These are phyloP conservation scores for Chrysoporthe cubensis DNA, from an alignment of 2,329 filamentous ascomycete species.

Conservation along the genomic window DNA sequence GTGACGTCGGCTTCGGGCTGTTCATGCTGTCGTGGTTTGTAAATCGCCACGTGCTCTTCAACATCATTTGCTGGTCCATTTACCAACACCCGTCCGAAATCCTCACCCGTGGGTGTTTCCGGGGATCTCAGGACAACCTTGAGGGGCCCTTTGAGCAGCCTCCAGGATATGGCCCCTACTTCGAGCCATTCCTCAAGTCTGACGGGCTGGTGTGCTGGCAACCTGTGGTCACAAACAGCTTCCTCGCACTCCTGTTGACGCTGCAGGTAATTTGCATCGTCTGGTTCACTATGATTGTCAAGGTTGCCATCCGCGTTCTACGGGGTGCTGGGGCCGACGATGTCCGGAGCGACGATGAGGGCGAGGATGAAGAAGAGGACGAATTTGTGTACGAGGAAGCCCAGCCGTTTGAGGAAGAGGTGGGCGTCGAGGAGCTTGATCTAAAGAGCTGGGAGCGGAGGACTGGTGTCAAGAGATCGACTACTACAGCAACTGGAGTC, in stretches of 20 bases:
- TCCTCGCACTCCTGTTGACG: slow-evolving; percentile 75
- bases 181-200: slow-evolving; percentile 75
- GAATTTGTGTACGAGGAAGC: slow-evolving; percentile 61
- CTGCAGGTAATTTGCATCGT: slow-evolving; percentile 78
- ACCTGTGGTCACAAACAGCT: slow-evolving; percentile 71
- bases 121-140: slow-evolving; percentile 58
- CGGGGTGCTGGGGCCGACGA: slow-evolving; percentile 81
- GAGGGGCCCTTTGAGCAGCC: slow-evolving; percentile 57
- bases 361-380: slow-evolving; percentile 57
- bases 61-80: slow-evolving; percentile 81
- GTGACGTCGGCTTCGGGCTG: slow-evolving; percentile 81
- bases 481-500: slow-evolving; percentile 55
- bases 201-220: slow-evolving; percentile 82
- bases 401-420: slow-evolving; percentile 70
- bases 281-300: slow-evolving; percentile 90
- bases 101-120: slow-evolving; percentile 74
- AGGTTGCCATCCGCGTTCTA: slow-evolving; percentile 80
- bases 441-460: slow-evolving; percentile 67
- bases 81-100: slow-evolving; percentile 65
- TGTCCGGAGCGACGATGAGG: slow-evolving; percentile 84
- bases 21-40: slow-evolving; percentile 88
- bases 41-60: slow-evolving; percentile 80
- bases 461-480: slow-evolving; percentile 57
- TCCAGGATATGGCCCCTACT: slow-evolving; percentile 59
- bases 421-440: slow-evolving; percentile 73